Conservation (phyloP, 116 monocot species). For the Trichopus zeylanicus region DNA sequence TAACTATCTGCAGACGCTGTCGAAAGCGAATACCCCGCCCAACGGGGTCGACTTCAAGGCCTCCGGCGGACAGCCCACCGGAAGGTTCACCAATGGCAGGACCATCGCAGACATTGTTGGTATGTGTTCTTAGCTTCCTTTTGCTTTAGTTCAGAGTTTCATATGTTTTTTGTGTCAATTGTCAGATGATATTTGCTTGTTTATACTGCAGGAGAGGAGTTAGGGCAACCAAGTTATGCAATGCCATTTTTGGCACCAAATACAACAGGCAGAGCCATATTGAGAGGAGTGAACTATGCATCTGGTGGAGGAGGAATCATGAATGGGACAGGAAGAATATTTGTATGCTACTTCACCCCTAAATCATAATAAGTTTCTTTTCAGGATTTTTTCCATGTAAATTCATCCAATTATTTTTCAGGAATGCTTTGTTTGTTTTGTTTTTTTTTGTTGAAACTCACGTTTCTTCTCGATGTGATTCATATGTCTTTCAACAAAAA, state of each 20-base stretch:
- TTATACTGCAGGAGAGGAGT: constrained; percentile 25
- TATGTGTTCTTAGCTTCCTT: constrained; percentile 3
- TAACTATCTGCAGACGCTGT: constrained; percentile 30
- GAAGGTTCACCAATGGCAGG: constrained; percentile 61
- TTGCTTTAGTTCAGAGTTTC: neutral
- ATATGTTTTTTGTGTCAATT: neutral
- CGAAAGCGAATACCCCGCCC: constrained; percentile 42
- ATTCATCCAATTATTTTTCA: too few species aligned
- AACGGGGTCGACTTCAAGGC: constrained; percentile 64
- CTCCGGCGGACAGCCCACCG: constrained; percentile 61
- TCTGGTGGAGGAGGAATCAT: constrained; percentile 63
- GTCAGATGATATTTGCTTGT: neutral
- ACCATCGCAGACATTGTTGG: constrained; percentile 70
- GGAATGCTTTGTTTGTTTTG: too few species aligned
- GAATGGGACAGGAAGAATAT: constrained; percentile 44
- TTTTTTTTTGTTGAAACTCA: too few species aligned
- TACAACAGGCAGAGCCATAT: constrained; percentile 28
- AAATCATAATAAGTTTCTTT: too few species aligned
- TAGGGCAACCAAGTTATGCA: constrained; percentile 38
- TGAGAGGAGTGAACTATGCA: constrained; percentile 59
- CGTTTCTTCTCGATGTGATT: too few species aligned
- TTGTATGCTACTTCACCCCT: too few species aligned
- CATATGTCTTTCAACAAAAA: too few species aligned
- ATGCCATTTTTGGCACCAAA: constrained; percentile 46
- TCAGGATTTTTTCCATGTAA: too few species aligned